phyloP scores from a whole-genome alignment of 78 protist genomes.

The Tieghemostelium lacteum region DNA sequence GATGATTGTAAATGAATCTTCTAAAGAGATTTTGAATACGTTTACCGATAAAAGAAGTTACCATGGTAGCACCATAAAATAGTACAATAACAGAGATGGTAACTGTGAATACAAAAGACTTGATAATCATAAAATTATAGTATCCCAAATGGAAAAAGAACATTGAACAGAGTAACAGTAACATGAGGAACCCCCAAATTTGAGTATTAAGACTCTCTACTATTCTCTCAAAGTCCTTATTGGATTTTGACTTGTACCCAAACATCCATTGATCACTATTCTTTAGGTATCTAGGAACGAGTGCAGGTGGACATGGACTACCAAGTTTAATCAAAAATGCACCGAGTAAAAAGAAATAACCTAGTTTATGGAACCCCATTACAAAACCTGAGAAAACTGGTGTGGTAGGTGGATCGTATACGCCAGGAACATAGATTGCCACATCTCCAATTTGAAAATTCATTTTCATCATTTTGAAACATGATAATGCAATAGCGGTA shows the following conservation, averaged over 20 bases:
- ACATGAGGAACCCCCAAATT: slow-evolving; percentile 66
- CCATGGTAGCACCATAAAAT: slow-evolving; percentile 46
- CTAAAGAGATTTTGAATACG: neutral
- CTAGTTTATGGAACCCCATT: slow-evolving; percentile 65
- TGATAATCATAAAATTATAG: slow-evolving; percentile 61
- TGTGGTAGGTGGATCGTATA: slow-evolving; percentile 60
- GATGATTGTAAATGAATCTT: too few species aligned
- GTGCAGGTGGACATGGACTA: slow-evolving; percentile 71
- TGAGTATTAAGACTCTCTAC: slow-evolving; percentile 52
- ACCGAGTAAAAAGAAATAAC: slow-evolving; percentile 61
- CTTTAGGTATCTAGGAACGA: neutral
- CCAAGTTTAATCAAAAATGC: slow-evolving; percentile 46
- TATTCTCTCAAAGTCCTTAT: slow-evolving; percentile 39
- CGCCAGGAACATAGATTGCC: slow-evolving; percentile 72
- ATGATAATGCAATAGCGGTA: slow-evolving; percentile 23
- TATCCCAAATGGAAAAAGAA: slow-evolving; percentile 78
- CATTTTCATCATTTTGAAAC: slow-evolving; percentile 65
- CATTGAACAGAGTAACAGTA: slow-evolving; percentile 5
- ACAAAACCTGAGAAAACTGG: slow-evolving; percentile 59
- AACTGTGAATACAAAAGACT: slow-evolving; percentile 71
- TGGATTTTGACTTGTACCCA: slow-evolving; percentile 55
- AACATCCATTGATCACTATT: slow-evolving; percentile 5
- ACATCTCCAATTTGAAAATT: slow-evolving; percentile 77
- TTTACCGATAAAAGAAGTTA: slow-evolving; percentile 32
- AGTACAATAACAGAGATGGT: slow-evolving; percentile 64